Evolutionary conservation across 2,329 filamentous ascomycete species (phyloP).

Genomic region (Cordyceps farinosa): DNA sequence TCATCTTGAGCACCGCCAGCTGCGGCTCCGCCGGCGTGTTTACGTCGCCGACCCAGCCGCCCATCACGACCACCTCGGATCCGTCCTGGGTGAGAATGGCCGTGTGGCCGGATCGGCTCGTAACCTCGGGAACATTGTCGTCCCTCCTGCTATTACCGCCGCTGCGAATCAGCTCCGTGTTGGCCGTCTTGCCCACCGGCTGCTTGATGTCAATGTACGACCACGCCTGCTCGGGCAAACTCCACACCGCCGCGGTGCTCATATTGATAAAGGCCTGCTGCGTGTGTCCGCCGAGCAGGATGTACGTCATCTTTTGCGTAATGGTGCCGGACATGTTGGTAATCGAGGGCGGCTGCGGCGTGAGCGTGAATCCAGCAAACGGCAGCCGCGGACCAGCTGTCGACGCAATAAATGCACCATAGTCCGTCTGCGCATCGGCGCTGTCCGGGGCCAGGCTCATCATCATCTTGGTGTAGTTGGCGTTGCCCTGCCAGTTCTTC

Average conservation of each 20-base stretch:
- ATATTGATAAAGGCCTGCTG: conserved; percentile 85
- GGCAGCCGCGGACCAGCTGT: conserved; percentile 64
- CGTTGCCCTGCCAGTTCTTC: conserved; percentile 60
- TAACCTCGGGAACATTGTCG: conserved; percentile 43
- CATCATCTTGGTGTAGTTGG: conserved; percentile 80
- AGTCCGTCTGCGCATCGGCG: conserved; percentile 26
- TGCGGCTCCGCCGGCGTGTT: conserved; percentile 75
- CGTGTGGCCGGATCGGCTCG: conserved; percentile 86
- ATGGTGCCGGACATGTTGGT: conserved; percentile 63
- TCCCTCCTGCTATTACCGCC: conserved; percentile 11
- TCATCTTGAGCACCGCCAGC: conserved; percentile 71
- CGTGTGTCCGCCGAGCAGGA: conserved; percentile 84
- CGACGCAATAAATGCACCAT: conserved; percentile 37
- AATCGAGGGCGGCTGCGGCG: conserved; percentile 65
- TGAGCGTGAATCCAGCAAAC: conserved; percentile 84
- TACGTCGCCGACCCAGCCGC: conserved; percentile 88
- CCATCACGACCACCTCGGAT: conserved; percentile 70
- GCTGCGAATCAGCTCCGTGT: conserved; percentile 55
- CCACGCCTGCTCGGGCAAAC: conserved; percentile 82
- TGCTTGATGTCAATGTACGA: conserved; percentile 68
- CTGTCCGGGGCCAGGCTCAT: conserved; percentile 55
- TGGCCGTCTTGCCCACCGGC: conserved; percentile 32
- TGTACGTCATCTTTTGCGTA: conserved; percentile 72
- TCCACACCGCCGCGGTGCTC: conserved; percentile 85
- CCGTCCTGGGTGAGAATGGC: conserved; percentile 79